A percentile compares a stretch with the other conserved stretches of the same genome.
Conservation (phyloP, 495 filamentous ascomycete genomes). For the Amorphotheca resinae region DNA sequence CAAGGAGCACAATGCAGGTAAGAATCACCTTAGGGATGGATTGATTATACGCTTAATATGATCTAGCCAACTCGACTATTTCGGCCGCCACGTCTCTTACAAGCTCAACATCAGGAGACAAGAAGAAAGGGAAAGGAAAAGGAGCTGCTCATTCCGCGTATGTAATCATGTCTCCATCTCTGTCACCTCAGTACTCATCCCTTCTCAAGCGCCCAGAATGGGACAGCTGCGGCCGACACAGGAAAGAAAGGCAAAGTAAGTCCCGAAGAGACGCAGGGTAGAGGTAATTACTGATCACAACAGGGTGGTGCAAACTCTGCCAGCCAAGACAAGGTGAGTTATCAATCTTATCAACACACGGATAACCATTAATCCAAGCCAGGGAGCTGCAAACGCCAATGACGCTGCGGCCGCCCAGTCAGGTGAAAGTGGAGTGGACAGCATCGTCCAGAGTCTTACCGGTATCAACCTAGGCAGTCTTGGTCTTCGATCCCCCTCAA, state of each 20-base stretch:
- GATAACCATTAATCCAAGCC: not conserved
- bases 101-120: too few relatives aligned
- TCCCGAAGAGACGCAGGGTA: not conserved
- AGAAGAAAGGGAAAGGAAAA: too few relatives aligned
- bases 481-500: conserved; percentile 5
- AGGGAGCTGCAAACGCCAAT: not conserved
- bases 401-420: not conserved
- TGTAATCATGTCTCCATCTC: too few relatives aligned
- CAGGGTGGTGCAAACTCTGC: conserved; percentile 1
- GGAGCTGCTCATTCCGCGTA: too few relatives aligned
- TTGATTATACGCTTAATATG: not conserved
- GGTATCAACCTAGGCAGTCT: conserved; percentile 14
- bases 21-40: not conserved
- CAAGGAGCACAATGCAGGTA: conserved; percentile 1
- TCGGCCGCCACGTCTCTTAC: not conserved
- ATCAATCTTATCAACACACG: not conserved
- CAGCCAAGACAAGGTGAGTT: conserved; percentile 4
- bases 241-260: conserved; percentile 6
- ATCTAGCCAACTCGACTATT: conserved; percentile 1
- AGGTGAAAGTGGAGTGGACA: not conserved
- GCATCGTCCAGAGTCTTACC: conserved; percentile 11
- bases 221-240: not conserved
- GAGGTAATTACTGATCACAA: not conserved
- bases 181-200: too few relatives aligned
- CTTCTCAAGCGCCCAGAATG: conserved; percentile 3